Evolutionary conservation across 495 filamentous ascomycete genomes (phyloP).

Genomic region (Penicillium lividum): DNA sequence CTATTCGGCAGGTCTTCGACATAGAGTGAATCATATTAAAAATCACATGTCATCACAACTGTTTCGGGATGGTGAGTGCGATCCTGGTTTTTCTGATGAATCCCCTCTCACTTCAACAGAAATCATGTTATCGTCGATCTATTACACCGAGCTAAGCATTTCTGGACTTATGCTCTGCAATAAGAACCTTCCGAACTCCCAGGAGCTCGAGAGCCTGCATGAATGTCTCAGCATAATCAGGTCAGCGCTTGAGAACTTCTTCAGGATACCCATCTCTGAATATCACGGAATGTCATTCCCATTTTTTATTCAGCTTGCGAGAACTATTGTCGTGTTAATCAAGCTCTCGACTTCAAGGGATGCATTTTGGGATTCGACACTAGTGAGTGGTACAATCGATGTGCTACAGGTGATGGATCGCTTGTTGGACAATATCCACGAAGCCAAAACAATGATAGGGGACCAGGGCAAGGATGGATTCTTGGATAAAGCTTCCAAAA

Average conservation of each 20-base stretch:
- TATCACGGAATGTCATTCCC: neutral
- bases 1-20: neutral
- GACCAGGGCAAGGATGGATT: neutral
- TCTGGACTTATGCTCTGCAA: neutral
- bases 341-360: neutral
- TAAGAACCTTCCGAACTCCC: neutral
- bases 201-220: neutral
- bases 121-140: neutral
- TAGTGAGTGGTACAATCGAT: neutral
- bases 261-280: neutral
- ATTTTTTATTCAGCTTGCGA: neutral
- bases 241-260: neutral
- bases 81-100: neutral
- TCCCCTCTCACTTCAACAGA: neutral
- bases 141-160: slow-evolving; percentile 2
- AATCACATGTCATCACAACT: neutral
- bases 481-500: neutral
- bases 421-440: neutral
- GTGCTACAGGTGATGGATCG: slow-evolving; percentile 1
- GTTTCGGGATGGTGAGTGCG: slow-evolving; percentile 3
- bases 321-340: neutral
- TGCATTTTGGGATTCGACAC: neutral
- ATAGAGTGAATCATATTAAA: neutral
- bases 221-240: neutral
- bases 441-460: neutral